Conservation (phyloP, 2,329 filamentous ascomycete genomes). For the Acrodontium crateriforme region DNA sequence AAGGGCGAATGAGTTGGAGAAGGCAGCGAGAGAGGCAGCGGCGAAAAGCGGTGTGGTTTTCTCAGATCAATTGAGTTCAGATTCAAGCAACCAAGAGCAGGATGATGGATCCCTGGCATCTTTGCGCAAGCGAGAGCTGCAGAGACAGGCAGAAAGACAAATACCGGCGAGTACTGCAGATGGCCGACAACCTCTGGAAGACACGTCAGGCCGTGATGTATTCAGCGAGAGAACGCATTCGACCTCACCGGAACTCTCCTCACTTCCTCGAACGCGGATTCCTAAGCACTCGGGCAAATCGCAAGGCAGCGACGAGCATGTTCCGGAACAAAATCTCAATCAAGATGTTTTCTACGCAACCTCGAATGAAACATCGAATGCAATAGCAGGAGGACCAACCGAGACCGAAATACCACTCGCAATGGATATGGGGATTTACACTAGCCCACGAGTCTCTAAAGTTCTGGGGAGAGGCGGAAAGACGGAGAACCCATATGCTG, state of each 20-base stretch:
- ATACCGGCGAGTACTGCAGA: constrained; percentile 40
- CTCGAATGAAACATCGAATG: not conserved
- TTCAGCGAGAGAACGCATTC: constrained; percentile 40
- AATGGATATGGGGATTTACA: constrained; percentile 6
- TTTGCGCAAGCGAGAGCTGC: constrained; percentile 21
- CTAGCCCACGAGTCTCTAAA: constrained; percentile 33
- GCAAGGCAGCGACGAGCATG: constrained; percentile 30
- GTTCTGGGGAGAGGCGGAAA: constrained; percentile 30
- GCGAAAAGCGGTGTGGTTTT: constrained; percentile 3
- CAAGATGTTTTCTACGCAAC: constrained; percentile 36
- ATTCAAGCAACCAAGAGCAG: constrained; percentile 10
- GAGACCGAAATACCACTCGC: constrained; percentile 40
- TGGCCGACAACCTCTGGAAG: constrained; percentile 19
- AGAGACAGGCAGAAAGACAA: constrained; percentile 34
- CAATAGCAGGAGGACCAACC: not conserved
- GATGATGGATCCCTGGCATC: constrained; percentile 25
- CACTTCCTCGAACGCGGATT: constrained; percentile 41
- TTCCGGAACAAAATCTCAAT: constrained; percentile 34
- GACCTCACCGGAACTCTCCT: constrained; percentile 35
- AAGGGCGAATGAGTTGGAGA: constrained; percentile 7
- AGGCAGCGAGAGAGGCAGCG: constrained; percentile 3
- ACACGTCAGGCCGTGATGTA: constrained; percentile 35
- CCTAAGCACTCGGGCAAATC: constrained; percentile 36
- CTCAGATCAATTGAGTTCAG: too few species aligned
- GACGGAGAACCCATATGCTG: constrained; percentile 26